phyloP scores from a whole-genome alignment of 805 yeast genomes.

The Millerozyma acaciae region DNA sequence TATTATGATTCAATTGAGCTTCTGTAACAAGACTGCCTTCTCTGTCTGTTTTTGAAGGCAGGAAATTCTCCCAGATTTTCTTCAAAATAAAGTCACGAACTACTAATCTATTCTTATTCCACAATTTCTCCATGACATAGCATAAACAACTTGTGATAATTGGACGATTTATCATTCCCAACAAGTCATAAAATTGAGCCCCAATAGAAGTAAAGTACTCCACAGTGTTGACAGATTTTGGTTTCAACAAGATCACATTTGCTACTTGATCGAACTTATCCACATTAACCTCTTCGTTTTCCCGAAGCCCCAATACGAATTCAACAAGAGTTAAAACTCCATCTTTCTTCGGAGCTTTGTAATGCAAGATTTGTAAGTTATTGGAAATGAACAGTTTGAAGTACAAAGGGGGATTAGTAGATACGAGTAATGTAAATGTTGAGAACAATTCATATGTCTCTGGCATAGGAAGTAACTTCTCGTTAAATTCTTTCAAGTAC shows the following conservation, averaged over 20 bases:
- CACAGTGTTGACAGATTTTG: constrained; percentile 42
- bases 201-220: constrained; percentile 60
- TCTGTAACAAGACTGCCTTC: constrained; percentile 36
- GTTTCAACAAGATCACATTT: constrained; percentile 61
- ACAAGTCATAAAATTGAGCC: constrained; percentile 55
- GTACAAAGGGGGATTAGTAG: constrained; percentile 44
- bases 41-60: constrained; percentile 23
- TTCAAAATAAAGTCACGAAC: constrained; percentile 57
- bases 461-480: constrained; percentile 40
- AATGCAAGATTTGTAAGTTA: constrained; percentile 51
- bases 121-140: constrained; percentile 51
- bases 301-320: constrained; percentile 71
- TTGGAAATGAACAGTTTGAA: constrained; percentile 46
- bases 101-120: constrained; percentile 45
- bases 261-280: constrained; percentile 65
- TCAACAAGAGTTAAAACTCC: constrained; percentile 78
- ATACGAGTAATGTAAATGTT: constrained; percentile 54
- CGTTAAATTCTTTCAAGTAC: constrained; percentile 12
- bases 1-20: constrained; percentile 51
- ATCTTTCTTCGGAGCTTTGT: constrained; percentile 47
- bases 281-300: constrained; percentile 62
- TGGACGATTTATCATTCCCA: constrained; percentile 60
- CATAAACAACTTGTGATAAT: constrained; percentile 53
- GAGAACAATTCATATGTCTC: constrained; percentile 66
- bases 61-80: constrained; percentile 43